Base-by-base conservation (phyloP, 768 basidiomycete genomes). In the Trametes gibbosa region DNA sequence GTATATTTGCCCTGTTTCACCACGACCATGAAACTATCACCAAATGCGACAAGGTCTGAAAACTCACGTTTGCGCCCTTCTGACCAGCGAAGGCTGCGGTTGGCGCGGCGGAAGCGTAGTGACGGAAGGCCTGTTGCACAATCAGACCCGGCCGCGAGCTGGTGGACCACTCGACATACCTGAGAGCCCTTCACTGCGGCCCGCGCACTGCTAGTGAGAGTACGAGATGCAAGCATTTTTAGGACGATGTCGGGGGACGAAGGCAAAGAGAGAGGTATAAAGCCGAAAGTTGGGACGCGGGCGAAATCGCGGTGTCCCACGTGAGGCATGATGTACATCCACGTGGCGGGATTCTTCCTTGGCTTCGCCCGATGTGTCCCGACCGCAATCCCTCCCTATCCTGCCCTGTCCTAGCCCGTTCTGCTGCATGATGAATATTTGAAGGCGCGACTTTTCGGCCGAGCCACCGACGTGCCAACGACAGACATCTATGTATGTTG, bases 61-160 rank as follows among this genome's bases (percentile, higher is more conserved):
- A n/a, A 59, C 91, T 73, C 70, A 95, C 95, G 74, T 90, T 88
- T 71, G 83, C 79, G 67, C 85, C 87, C 80, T 95, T 96, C 79
- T 92, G 84, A 56, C 91, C 92, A 75, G 90, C 85, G 77, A 94
- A 97, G 61, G 87, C 85, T 70, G 92, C 92, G 50, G 95, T 94
- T 29, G 95, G 89, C 50, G 90, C 74, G 35, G 82, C 78, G 46
- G 86, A 82, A 64, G 92, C 90, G 70, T 88, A 92, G 55, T 75
- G 73, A 68, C 90, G 80, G 66, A 79, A 70, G 55, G 78, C 64
- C 86, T 89, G 58, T 41, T 58, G n/a, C 42, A 32, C 37, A 12
- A 37, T 53, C 29, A 58, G 53, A 35, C 39, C 12, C 10, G 32
- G 25, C 42, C n/a, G 9, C 7, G n/a, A 14, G 12, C 21, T n/a